Base-by-base conservation (phyloP, 164 flowering plant genomes). In the Buxus sempervirens region DNA sequence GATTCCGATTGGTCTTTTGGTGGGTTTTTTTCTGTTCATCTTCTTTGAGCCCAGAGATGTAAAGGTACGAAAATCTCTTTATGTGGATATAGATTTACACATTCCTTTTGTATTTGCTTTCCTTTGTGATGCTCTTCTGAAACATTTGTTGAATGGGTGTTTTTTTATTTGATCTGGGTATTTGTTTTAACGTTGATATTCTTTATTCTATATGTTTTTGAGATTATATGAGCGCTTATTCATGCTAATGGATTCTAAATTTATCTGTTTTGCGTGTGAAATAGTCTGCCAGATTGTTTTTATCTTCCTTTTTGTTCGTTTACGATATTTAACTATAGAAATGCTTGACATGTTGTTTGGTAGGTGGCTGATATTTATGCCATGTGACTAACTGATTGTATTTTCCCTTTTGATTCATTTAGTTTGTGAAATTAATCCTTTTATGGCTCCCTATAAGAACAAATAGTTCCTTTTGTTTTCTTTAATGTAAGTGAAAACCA, bases 11-110 rank as follows among this genome's bases (percentile, higher is more conserved):
- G 88, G 88, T 45, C 68, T 84, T 59, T 68, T 82, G 23, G 62
- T 81, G 22, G 88, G 88, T 2, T 84, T 71, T 73, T 78, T 79
- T 66, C 41, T 84, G 22, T 84, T 84, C 76, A 79, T 84, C 69
- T 81, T 76, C 75, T 27, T 16, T 32, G 70, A 81, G 49, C 72
- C 85, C 36, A 74, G 62, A 59, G 75, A 82, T 57, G 81, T 79
- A 1, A 63, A 81, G 86, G 88, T 80, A 65, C 7, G 7, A 32
- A 3, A 32, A 32, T 3, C 38, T 3, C n/a, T n/a, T n/a, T n/a
- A n/a, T n/a, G n/a, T n/a, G n/a, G n/a, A 63, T 24, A 10, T 66
- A 1, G n/a, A 23, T 41, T 60, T 20, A 53, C 41, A 36, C 12
- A 1, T 24, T 26, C 18, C 14, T 12, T 25, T 19, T 19, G 19